A percentile compares a stretch with the other conserved stretches of the same genome.
phyloP scores from a whole-genome alignment of 768 basidiomycete species.

The Neoboletus brunneissimus region DNA sequence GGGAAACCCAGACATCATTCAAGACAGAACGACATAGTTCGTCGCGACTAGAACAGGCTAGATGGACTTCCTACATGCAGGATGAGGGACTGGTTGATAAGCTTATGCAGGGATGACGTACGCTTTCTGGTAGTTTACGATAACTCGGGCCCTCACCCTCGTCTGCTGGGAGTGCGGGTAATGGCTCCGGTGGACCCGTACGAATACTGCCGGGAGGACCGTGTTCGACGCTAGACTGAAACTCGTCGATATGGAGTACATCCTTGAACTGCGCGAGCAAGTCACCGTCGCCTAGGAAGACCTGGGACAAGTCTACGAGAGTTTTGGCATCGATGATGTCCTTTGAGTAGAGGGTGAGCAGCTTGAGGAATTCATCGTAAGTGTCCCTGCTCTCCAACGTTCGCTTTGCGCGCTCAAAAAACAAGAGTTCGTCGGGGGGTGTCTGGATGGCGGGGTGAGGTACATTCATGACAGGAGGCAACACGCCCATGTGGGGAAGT shows the following conservation, averaged over 20 bases:
- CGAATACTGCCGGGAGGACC: constrained; percentile 79
- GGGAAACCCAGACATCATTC: constrained; percentile 98
- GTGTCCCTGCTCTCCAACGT: constrained; percentile 69
- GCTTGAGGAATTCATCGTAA: constrained; percentile 93
- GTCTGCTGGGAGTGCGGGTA: constrained; percentile 75
- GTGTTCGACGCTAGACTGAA: constrained; percentile 54
- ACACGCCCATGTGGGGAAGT: constrained; percentile 27
- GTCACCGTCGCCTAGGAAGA: constrained; percentile 80
- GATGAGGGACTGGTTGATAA: not conserved
- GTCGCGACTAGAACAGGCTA: constrained; percentile 94
- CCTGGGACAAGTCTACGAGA: constrained; percentile 75
- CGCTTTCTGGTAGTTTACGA: constrained; percentile 80
- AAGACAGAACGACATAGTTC: constrained; percentile 93
- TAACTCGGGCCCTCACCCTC: constrained; percentile 94
- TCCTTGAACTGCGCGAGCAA: constrained; percentile 83
- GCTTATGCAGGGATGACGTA: constrained; percentile 42
- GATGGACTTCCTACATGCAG: constrained; percentile 66
- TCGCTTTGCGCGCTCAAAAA: constrained; percentile 93
- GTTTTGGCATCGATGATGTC: constrained; percentile 87
- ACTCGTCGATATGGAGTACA: constrained; percentile 76
- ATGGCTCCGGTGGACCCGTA: constrained; percentile 70
- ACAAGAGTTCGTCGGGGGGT: constrained; percentile 74
- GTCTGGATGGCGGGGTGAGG: constrained; percentile 34
- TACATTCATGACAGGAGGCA: constrained; percentile 24
- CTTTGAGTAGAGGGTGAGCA: constrained; percentile 85